phyloP scores from a whole-genome alignment of 768 basidiomycete genomes.

The Naematelia encephala region DNA sequence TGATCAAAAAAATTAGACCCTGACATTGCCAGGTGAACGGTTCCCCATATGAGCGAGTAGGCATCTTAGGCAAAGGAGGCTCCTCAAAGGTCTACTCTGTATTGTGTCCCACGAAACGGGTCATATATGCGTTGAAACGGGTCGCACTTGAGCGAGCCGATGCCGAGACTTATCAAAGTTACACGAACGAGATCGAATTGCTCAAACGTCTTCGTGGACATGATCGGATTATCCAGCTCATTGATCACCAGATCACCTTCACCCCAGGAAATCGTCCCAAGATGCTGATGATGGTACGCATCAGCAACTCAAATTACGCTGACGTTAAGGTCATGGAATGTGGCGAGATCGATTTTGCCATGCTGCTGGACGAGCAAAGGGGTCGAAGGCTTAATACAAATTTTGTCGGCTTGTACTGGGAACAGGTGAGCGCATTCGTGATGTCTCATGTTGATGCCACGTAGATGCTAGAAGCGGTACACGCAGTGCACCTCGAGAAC shows the following conservation, averaged over 20 bases:
- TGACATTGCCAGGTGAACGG: conserved; percentile 63
- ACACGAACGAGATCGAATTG: conserved; percentile 93
- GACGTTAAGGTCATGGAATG: conserved; percentile 77
- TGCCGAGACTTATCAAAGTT: conserved; percentile 79
- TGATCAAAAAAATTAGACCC: background rate
- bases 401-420: conserved; percentile 94
- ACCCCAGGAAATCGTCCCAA: conserved; percentile 59
- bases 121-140: conserved; percentile 86
- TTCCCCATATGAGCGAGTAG: conserved; percentile 75
- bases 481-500: conserved; percentile 95
- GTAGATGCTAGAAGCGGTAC: conserved; percentile 98
- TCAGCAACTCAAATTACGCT: background rate
- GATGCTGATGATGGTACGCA: conserved; percentile 60
- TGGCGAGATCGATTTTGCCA: conserved; percentile 87
- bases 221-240: conserved; percentile 80
- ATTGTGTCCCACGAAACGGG: conserved; percentile 64
- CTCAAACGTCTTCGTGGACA: conserved; percentile 93
- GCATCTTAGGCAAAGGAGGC: conserved; percentile 88
- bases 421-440: conserved; percentile 63
- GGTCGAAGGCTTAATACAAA: conserved; percentile 84
- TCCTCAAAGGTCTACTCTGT: conserved; percentile 95
- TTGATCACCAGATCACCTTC: conserved; percentile 85
- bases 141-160: conserved; percentile 88
- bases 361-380: conserved; percentile 75
- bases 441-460: conserved; percentile 1